Evolutionary conservation across 352 stramenopile species (phyloP), one percentile per base, ranked within the genome.

Genomic region (Phytopythium montanum): DNA sequence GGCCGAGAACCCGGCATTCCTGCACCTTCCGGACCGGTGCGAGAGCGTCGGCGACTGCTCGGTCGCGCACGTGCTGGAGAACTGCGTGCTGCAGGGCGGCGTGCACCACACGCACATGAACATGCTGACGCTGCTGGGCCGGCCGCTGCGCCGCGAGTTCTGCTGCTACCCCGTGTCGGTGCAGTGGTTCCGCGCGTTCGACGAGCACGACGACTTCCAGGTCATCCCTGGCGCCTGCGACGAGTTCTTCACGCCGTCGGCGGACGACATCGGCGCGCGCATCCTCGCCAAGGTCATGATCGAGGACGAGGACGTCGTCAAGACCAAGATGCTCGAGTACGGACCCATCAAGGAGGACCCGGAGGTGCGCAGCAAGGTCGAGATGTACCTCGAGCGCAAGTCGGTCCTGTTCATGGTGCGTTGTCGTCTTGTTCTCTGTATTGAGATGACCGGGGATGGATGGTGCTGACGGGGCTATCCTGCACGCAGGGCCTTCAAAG

Each of bases 71-170:
- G 76, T 94, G 25, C 72, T 94, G 3, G 79, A 91, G 46, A 76
- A 87, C 45, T 88, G 81, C 46, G 78, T 85, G 49, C 60, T 94
- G 25, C 85, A 94, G 68, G 82, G 82, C 65, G 82, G 85, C 62
- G 73, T 92, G 53, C 85, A 94, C 68, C 85, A 94, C 74, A 90
- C 85, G 33, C 80, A 94, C 60, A 75, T 92, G 65, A 84, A 92
- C 59, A 63, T 92, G 45, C 67, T 90, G 25, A 92, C 84, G 60
- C 87, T 85, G 60, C 50, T 92, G 21, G 85, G 85, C 13, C 72
- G 73, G 7, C 85, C 85, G 19, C 58, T 94, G 54, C 72, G 73
- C 23, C 72, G 65, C 2, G 70, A 81, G 6, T 85, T 65, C 48
- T 90, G 81, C 64, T 94, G 85, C 66, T 91, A 92, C 59, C 70